Evolutionary conservation across 2,329 filamentous ascomycete species (phyloP).

Genomic region (Aspergillus fijiensis): DNA sequence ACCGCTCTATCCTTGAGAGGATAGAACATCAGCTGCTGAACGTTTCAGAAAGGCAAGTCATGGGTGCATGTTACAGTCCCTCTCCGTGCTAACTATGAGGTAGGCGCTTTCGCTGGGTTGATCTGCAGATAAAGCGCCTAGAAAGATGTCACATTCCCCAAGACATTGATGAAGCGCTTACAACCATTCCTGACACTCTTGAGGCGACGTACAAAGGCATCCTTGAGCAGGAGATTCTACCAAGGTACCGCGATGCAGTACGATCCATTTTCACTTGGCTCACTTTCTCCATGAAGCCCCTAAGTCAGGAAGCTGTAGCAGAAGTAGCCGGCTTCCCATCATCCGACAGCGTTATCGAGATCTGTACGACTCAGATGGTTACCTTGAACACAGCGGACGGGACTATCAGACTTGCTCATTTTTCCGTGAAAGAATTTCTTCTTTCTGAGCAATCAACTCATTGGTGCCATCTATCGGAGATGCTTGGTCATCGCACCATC

Average conservation of each 20-base stretch:
- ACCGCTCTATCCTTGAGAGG: not conserved
- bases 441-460: not conserved
- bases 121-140: not conserved
- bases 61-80: not conserved
- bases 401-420: not conserved
- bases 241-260: not conserved
- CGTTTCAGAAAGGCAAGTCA: not conserved
- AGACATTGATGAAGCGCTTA: not conserved
- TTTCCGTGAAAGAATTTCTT: not conserved
- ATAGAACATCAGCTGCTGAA: not conserved
- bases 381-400: not conserved
- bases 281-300: not conserved
- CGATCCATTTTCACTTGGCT: not conserved
- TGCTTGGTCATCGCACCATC: not conserved
- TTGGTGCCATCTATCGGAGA: not conserved
- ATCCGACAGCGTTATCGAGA: not conserved
- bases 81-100: not conserved
- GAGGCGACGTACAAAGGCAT: not conserved
- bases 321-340: not conserved
- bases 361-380: not conserved
- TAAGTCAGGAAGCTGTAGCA: not conserved
- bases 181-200: not conserved
- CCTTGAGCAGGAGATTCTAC: not conserved
- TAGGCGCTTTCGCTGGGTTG: conserved; percentile 6
- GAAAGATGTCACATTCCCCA: not conserved